phyloP scores from a whole-genome alignment of 495 filamentous ascomycete species.

The Penicillium coprophilum region DNA sequence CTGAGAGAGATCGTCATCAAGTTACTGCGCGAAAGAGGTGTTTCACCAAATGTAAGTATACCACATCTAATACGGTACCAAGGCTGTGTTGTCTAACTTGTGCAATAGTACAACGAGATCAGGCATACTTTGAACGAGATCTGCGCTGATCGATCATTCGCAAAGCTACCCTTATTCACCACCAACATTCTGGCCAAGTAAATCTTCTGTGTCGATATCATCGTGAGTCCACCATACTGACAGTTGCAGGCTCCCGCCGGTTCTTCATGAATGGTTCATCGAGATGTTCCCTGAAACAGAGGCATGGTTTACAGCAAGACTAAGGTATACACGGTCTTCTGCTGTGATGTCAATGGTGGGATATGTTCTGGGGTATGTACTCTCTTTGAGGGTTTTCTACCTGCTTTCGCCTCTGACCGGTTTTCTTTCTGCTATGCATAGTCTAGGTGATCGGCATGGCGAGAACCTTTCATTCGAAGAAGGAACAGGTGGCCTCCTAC shows the following conservation, averaged over 20 bases:
- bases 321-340: constrained; percentile 87
- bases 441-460: constrained; percentile 92
- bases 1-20: constrained; percentile 86
- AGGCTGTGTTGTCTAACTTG: constrained; percentile 3
- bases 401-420: constrained; percentile 5
- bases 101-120: constrained; percentile 57
- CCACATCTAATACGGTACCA: background rate
- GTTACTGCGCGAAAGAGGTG: constrained; percentile 69
- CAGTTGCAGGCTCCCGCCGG: constrained; percentile 63
- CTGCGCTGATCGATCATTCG: constrained; percentile 40
- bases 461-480: constrained; percentile 97
- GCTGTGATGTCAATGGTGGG: constrained; percentile 99
- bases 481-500: constrained; percentile 88
- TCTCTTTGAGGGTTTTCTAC: background rate
- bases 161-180: constrained; percentile 66
- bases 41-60: constrained; percentile 52
- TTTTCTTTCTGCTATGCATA: constrained; percentile 23
- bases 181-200: constrained; percentile 58
- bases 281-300: constrained; percentile 91
- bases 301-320: constrained; percentile 86
- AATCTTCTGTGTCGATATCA: constrained; percentile 3
- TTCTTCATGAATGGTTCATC: constrained; percentile 92
- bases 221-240: constrained; percentile 14
- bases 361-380: constrained; percentile 74
- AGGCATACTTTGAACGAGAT: constrained; percentile 58